phyloP scores from a whole-genome alignment of 176 grass and related monocot species.

The Phragmites australis region DNA sequence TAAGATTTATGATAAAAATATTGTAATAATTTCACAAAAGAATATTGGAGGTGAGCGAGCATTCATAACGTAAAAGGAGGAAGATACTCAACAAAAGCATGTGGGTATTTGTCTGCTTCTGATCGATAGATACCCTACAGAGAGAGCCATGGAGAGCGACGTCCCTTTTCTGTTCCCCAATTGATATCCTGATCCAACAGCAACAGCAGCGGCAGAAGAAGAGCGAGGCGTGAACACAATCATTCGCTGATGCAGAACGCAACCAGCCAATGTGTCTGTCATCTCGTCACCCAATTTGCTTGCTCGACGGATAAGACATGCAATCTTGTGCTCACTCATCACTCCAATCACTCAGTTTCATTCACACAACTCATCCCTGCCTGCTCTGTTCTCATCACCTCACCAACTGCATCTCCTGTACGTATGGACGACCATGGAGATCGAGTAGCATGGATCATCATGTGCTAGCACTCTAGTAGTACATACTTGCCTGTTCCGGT shows the following conservation, averaged over 20 bases:
- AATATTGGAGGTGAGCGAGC: no score
- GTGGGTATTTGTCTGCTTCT: neutral
- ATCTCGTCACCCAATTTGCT: conserved; percentile 12
- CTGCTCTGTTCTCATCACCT: neutral
- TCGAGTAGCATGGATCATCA: no score
- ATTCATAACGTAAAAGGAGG: no score
- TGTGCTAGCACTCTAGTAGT: no score
- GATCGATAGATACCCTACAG: neutral
- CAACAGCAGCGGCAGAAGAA: neutral
- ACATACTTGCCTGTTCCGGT: no score
- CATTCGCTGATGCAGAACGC: neutral
- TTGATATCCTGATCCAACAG: no score
- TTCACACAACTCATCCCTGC: neutral
- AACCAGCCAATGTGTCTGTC: neutral
- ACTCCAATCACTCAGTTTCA: neutral
- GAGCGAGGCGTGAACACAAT: neutral
- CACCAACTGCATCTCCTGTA: neutral
- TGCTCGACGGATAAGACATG: conserved; percentile 5
- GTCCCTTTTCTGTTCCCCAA: neutral
- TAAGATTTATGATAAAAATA: no score
- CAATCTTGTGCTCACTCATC: no score
- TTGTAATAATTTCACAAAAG: no score
- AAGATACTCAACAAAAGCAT: neutral
- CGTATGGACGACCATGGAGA: no score
- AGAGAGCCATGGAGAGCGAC: neutral